Percentiles rank a stretch among this genome's conserved stretches.
These are phyloP conservation scores for Cajanus cajan DNA, from an alignment of 306 rosid species.

Conservation along the genomic window DNA sequence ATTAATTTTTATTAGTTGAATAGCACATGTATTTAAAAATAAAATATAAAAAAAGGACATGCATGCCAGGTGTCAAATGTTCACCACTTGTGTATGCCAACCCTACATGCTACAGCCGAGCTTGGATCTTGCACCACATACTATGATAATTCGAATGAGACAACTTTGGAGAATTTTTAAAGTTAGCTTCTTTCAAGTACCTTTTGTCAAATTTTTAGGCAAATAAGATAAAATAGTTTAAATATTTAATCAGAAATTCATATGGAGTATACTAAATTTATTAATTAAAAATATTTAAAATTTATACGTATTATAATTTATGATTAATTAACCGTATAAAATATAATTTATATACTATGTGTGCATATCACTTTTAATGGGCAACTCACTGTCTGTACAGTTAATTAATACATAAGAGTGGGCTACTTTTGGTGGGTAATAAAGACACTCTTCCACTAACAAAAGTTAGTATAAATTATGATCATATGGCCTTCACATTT, in stretches of 20 bases:
- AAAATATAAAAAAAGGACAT: background rate
- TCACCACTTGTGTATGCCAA: background rate
- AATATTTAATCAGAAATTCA: too few species aligned
- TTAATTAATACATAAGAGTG: background rate
- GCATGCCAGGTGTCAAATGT: conserved; percentile 3
- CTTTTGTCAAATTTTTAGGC: background rate
- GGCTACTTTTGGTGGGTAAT: background rate
- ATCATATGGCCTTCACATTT: conserved; percentile 1
- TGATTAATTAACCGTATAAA: too few species aligned
- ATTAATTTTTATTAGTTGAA: background rate
- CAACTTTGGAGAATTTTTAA: background rate
- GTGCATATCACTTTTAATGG: background rate
- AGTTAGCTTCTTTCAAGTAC: background rate
- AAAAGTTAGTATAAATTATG: conserved; percentile 6
- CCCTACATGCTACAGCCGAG: background rate
- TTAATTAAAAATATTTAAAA: too few species aligned
- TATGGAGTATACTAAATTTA: too few species aligned
- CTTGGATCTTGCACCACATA: background rate
- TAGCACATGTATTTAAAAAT: background rate
- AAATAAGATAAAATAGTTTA: too few species aligned
- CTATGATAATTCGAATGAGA: background rate
- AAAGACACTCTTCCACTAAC: background rate
- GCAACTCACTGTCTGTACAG: background rate
- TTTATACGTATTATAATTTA: too few species aligned
- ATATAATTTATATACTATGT: too few species aligned